phyloP scores from a whole-genome alignment of 2,329 filamentous ascomycete species.

The Tolypocladium ophioglossoides region DNA sequence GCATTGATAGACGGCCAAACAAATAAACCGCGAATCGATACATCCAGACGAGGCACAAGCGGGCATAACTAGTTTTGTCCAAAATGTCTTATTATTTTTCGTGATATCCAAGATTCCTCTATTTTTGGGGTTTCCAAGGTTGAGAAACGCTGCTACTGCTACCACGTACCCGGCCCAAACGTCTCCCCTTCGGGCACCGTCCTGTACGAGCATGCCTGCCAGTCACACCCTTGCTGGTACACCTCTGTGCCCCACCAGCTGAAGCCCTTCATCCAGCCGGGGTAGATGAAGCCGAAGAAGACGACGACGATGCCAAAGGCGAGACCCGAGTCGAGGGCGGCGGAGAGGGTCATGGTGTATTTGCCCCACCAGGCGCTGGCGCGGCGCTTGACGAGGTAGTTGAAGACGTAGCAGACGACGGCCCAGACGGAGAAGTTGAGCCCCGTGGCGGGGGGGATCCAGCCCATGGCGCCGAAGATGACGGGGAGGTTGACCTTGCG shows the following conservation, averaged over 20 bases:
- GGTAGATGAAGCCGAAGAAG: constrained; percentile 81
- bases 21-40: constrained; percentile 7
- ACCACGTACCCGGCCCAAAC: constrained; percentile 58
- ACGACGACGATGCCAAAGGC: constrained; percentile 75
- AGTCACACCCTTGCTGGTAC: constrained; percentile 77
- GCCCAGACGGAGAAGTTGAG: constrained; percentile 87
- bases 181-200: constrained; percentile 49
- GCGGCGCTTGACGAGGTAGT: constrained; percentile 60
- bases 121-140: background rate
- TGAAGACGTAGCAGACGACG: constrained; percentile 76
- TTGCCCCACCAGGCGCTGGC: constrained; percentile 77
- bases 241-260: constrained; percentile 85
- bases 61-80: background rate
- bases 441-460: constrained; percentile 79
- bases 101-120: background rate
- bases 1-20: constrained; percentile 17
- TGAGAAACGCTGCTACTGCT: background rate
- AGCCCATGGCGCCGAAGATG: constrained; percentile 70
- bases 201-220: constrained; percentile 66
- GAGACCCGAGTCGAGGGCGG: constrained; percentile 71
- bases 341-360: constrained; percentile 82
- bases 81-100: background rate
- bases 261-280: constrained; percentile 61
- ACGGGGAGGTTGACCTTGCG: constrained; percentile 75
- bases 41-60: background rate